phyloP scores from a whole-genome alignment of 176 grass and related monocot genomes.

The Poa annua region DNA sequence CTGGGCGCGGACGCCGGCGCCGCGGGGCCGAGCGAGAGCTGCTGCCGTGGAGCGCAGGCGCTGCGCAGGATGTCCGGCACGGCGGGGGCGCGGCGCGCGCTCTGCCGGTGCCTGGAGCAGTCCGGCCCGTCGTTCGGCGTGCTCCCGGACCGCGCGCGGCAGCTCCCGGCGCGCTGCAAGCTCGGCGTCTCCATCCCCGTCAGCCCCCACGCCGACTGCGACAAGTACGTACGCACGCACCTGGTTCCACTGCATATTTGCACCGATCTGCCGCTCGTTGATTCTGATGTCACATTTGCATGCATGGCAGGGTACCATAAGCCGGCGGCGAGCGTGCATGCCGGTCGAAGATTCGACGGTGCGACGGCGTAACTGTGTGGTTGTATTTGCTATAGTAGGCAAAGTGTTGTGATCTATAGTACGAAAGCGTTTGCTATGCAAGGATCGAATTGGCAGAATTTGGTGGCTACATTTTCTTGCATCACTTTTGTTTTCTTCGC shows the following conservation, averaged over 20 bases:
- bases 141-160: conserved; percentile 46
- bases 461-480: too few species aligned
- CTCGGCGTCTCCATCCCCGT: conserved; percentile 54
- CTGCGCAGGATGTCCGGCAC: conserved; percentile 48
- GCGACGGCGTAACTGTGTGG: too few species aligned
- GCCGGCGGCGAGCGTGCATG: background rate
- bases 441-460: too few species aligned
- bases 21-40: conserved; percentile 35
- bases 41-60: conserved; percentile 52
- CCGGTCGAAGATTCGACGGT: background rate
- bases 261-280: background rate
- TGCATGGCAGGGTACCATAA: conserved; percentile 37
- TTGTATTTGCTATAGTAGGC: too few species aligned
- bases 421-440: too few species aligned
- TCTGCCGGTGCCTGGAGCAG: conserved; percentile 64
- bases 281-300: background rate
- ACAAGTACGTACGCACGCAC: conserved; percentile 21
- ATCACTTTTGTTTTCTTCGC: too few species aligned
- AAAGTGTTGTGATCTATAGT: too few species aligned
- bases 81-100: conserved; percentile 37
- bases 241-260: background rate
- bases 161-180: conserved; percentile 53
- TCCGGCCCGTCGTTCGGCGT: conserved; percentile 62
- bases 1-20: conserved; percentile 36
- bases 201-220: conserved; percentile 45